Percentiles rank a stretch among this genome's conserved stretches.
Evolutionary conservation across 371 early-diverging fungal genomes (phyloP).

Genomic region (Mucor circinelloides): DNA sequence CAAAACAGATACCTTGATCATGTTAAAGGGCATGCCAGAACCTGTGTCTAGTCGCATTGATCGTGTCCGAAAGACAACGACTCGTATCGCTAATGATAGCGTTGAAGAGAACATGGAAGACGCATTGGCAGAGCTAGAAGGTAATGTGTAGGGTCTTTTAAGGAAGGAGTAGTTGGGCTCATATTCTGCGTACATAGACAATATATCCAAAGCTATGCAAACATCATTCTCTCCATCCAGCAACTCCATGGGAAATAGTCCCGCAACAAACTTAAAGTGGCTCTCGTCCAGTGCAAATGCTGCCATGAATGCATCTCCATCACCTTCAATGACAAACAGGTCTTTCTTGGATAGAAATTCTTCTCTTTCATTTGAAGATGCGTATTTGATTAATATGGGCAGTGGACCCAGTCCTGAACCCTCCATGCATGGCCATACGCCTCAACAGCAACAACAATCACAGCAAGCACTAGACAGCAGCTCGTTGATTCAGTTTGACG

Average conservation of each 20-base stretch:
- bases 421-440: background rate
- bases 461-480: constrained; percentile 20
- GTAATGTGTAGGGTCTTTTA: constrained; percentile 14
- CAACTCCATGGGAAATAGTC: constrained; percentile 33
- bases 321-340: constrained; percentile 13
- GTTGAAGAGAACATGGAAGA: constrained; percentile 51
- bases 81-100: constrained; percentile 28
- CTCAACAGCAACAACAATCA: constrained; percentile 13
- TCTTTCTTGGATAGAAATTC: constrained; percentile 25
- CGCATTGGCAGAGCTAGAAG: constrained; percentile 52
- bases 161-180: background rate
- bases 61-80: constrained; percentile 43
- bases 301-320: constrained; percentile 13
- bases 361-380: constrained; percentile 65
- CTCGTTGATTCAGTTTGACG: constrained; percentile 50
- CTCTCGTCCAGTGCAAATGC: constrained; percentile 41
- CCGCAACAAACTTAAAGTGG: constrained; percentile 34
- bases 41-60: constrained; percentile 51
- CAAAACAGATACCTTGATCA: constrained; percentile 37
- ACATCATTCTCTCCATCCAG: constrained; percentile 41
- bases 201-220: constrained; percentile 55
- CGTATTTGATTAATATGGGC: constrained; percentile 59
- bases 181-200: constrained; percentile 33
- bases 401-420: constrained; percentile 49
- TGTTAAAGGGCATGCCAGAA: constrained; percentile 53